These are phyloP conservation scores for Aspergillus sp. DNA, from an alignment of 2,329 filamentous ascomycete genomes.

Conservation along the genomic window DNA sequence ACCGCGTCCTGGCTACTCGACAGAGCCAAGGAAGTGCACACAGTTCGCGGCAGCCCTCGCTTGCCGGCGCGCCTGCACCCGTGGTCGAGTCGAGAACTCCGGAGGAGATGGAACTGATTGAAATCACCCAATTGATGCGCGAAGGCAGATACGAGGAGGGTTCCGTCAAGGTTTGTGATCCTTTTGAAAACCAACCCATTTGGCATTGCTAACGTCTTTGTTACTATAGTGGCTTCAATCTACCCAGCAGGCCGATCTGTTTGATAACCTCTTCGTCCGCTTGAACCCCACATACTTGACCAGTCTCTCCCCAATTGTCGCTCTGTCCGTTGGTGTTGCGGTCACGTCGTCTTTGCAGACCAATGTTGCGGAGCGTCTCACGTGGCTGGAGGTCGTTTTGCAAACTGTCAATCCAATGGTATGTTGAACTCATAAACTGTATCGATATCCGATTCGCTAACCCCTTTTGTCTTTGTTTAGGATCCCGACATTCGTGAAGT, in stretches of 20 bases:
- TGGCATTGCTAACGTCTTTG: slow-evolving; percentile 12
- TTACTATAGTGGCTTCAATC: slow-evolving; percentile 57
- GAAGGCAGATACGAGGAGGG: slow-evolving; percentile 40
- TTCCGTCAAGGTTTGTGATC: slow-evolving; percentile 37
- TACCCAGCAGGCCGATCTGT: slow-evolving; percentile 53
- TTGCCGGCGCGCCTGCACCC: slow-evolving; percentile 8
- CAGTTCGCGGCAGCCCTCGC: slow-evolving; percentile 13
- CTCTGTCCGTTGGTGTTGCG: slow-evolving; percentile 59
- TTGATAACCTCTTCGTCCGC: slow-evolving; percentile 57
- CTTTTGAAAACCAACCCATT: not conserved
- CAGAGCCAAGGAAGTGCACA: slow-evolving; percentile 14
- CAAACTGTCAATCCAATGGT: slow-evolving; percentile 50
- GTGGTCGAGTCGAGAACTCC: slow-evolving; percentile 18
- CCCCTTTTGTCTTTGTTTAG: slow-evolving; percentile 19
- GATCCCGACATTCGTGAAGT: slow-evolving; percentile 53
- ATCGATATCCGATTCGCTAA: slow-evolving; percentile 2
- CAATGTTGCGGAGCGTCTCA: slow-evolving; percentile 50
- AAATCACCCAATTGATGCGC: slow-evolving; percentile 37
- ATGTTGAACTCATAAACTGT: slow-evolving; percentile 18
- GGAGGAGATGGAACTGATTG: slow-evolving; percentile 37
- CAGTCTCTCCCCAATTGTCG: slow-evolving; percentile 53
- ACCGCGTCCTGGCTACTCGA: slow-evolving; percentile 23
- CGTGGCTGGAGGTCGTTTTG: slow-evolving; percentile 56
- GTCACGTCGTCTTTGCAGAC: slow-evolving; percentile 54
- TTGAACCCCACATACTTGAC: slow-evolving; percentile 54